Percentiles rank a stretch among this genome's conserved stretches.
These are phyloP conservation scores for Chaetoscypha palmicola DNA, from an alignment of 2,329 filamentous ascomycete genomes.

Conservation along the genomic window DNA sequence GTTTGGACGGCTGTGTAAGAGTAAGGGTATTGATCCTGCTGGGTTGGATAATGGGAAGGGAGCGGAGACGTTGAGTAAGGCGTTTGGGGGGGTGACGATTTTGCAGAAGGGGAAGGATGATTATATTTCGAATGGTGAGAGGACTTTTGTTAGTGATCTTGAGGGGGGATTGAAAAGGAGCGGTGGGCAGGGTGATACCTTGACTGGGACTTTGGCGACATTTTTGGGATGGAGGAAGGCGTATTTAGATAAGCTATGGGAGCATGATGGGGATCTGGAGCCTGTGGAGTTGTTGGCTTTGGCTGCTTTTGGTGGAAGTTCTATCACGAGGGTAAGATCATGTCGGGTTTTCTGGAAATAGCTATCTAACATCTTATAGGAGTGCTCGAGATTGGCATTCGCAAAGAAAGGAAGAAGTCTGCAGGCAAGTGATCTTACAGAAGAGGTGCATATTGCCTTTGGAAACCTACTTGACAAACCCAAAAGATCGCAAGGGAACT, in stretches of 20 bases:
- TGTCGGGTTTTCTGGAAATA: conserved; percentile 8
- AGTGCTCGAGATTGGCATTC: conserved; percentile 84
- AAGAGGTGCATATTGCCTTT: conserved; percentile 80
- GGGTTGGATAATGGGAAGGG: conserved; percentile 34
- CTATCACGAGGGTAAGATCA: conserved; percentile 71
- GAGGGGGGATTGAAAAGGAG: conserved; percentile 81
- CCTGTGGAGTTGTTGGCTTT: conserved; percentile 61
- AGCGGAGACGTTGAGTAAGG: conserved; percentile 62
- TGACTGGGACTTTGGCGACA: conserved; percentile 84
- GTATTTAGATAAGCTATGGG: conserved; percentile 80
- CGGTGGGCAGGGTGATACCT: conserved; percentile 90
- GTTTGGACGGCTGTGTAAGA: conserved; percentile 74
- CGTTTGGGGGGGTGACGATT: conserved; percentile 81
- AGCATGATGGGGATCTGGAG: conserved; percentile 44
- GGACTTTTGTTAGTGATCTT: conserved; percentile 69
- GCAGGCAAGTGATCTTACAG: conserved; percentile 89
- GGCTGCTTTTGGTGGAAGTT: conserved; percentile 79
- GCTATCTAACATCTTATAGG: conserved; percentile 35
- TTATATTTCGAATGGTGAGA: conserved; percentile 71
- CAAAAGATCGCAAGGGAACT: not conserved
- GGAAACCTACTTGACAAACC: conserved; percentile 64
- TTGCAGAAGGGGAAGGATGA: conserved; percentile 83
- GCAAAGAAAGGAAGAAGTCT: conserved; percentile 76
- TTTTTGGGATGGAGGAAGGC: conserved; percentile 82
- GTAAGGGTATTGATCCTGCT: conserved; percentile 57